A percentile compares a stretch with the other conserved stretches of the same genome.
Conservation (phyloP, 768 basidiomycete genomes). For the Psilocybe azurescens region DNA sequence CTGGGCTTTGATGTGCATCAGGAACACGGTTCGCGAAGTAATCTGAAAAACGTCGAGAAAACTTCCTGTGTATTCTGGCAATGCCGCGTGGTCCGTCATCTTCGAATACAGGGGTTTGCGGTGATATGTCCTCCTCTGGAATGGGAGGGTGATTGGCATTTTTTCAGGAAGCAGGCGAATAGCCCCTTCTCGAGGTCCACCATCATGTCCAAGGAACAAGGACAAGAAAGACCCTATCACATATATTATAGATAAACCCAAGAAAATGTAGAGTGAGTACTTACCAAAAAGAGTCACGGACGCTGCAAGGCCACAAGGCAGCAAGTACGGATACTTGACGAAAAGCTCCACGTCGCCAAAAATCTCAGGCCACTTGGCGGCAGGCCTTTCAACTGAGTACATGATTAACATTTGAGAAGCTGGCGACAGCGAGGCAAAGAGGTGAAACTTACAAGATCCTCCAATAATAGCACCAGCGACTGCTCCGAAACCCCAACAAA, state of each 20-base stretch:
- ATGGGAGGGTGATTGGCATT: constrained; percentile 52
- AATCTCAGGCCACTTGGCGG: constrained; percentile 80
- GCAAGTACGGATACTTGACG: constrained; percentile 84
- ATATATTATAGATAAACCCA: not conserved
- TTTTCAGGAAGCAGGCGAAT: constrained; percentile 86
- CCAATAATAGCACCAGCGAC: constrained; percentile 88
- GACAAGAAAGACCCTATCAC: constrained; percentile 79
- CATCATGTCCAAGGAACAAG: constrained; percentile 90
- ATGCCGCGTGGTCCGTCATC: constrained; percentile 46
- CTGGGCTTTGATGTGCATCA: constrained; percentile 35
- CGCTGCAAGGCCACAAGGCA: constrained; percentile 84
- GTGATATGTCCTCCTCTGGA: constrained; percentile 64
- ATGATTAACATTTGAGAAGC: constrained; percentile 2
- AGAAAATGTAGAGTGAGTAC: constrained; percentile 17
- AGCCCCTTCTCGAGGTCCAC: constrained; percentile 84
- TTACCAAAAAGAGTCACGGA: constrained; percentile 74
- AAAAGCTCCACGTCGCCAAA: constrained; percentile 75
- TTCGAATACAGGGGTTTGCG: constrained; percentile 52
- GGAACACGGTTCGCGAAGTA: constrained; percentile 61
- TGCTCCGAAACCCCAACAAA: constrained; percentile 97
- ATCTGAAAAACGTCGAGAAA: constrained; percentile 62
- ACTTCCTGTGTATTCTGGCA: constrained; percentile 48
- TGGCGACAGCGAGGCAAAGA: constrained; percentile 18
- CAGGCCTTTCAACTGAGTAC: constrained; percentile 77
- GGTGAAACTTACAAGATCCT: constrained; percentile 68